Evolutionary conservation across 352 stramenopile species (phyloP), one percentile per base, ranked within the genome.

Genomic region (Pythium diclinum): DNA sequence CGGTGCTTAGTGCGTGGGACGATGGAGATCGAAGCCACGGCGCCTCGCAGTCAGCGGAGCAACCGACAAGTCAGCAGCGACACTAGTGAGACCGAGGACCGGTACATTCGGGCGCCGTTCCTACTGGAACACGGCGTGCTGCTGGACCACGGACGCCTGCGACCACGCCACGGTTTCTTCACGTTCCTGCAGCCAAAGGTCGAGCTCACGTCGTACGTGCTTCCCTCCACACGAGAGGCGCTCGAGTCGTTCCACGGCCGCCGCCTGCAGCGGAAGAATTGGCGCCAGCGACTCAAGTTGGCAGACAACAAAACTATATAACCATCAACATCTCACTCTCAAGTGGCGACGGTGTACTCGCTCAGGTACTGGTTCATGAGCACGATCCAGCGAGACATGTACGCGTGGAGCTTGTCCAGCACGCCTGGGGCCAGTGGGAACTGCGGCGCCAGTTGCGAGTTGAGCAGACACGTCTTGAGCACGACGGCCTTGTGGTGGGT

Each of bases 121-220:
- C 59, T 87, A 14, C 34, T 59, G 3, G 74, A 74, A 46, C 56
- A 87, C 53, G 78, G 76, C 16, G 55, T 85, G 25, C 64, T 87
- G 56, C 60, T 85, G 42, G 78, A 87, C 63, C 69, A 69, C 51
- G 62, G 74, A 28, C 66, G 71, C 34, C 52, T 87, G 51, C 76
- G 76, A 59, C 64, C 63, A 1, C 72, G 76, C 14, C 67, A 69
- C 3, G 76, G 78, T 21, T 85, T 85, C 61, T 65, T 58, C 36
- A 55, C 28, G 25, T 51, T 44, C 28, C 32, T 87, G 33, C 73
- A 77, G 9, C 55, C 63, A 13, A 56, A 61, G 17, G 55, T 79
- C 17, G 59, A 76, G 34, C 57, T 82, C 34, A 30, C 23, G 1
- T 17, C 33, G 17, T 66, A 66, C 59, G 21, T 66, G n/a, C 59